Base-by-base conservation (phyloP, 805 yeast species). In the Maudiozyma saulgeensis region DNA sequence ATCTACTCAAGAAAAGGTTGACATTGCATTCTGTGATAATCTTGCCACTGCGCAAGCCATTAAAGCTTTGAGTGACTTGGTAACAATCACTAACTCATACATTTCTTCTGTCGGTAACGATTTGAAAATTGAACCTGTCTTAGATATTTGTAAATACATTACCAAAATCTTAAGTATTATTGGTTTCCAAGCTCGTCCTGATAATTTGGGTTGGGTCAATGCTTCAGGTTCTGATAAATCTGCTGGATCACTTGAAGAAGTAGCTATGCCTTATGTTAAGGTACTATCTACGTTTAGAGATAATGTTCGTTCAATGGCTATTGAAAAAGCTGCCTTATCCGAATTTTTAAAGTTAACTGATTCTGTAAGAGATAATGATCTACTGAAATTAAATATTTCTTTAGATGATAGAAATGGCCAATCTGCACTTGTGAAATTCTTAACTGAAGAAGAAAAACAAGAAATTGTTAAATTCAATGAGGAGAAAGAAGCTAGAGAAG, bases 321-420 rank as follows among this genome's bases (percentile, higher is more conserved):
- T 88, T 54, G 70, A 78, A 45, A 73, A 72, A 45, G 80, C 78
- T 11, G 69, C 68, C 19, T 74, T 74, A 48, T 57, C 68, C 6
- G 77, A 73, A 16, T 75, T 88, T 50, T 72, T 93, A 44, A 69
- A 72, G n/a, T 79, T 86, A 4, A 77, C 89, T 50, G 99, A 93
- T 66, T 66, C 71, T 6, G 66, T 93, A 21, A 79, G 99, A 59
- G 80, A 83, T 56, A 68, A 76, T 16, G 93, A 84, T 38, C 69
- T 93, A 56, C 70, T 88, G 51, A 75, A 79, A 25, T 70, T 89
- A 53, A 93, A 95, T 28, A 84, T 93, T 41, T 80, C 95, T 1
- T 72, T 93, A 49, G 98, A 91, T 64, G 99, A 93, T 68, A 80
- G 97, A 60, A 84, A 77, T 51, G 89, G 83, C 2, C 79, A 77